Conservation (phyloP, 768 basidiomycete genomes). For the Termitomyces eurrhizus region DNA sequence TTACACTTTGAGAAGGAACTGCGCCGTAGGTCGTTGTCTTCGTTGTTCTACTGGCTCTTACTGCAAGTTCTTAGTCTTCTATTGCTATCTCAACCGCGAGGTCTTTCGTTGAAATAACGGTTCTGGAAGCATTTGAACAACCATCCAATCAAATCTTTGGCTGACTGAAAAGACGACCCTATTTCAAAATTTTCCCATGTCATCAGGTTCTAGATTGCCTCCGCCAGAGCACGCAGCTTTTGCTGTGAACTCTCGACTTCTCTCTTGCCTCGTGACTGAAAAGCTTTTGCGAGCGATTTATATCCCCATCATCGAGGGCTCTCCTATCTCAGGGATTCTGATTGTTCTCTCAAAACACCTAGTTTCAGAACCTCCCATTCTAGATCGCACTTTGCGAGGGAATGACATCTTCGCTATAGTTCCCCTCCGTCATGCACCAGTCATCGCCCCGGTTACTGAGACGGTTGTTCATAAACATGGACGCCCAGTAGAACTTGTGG, state of each 20-base stretch:
- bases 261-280: slow-evolving; percentile 49
- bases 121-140: neutral
- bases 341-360: slow-evolving; percentile 35
- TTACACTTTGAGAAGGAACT: neutral
- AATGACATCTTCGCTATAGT: slow-evolving; percentile 45
- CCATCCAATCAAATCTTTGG: neutral
- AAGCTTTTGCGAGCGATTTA: slow-evolving; percentile 41
- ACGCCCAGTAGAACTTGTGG: slow-evolving; percentile 41
- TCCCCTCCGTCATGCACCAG: slow-evolving; percentile 42
- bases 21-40: neutral
- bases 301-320: slow-evolving; percentile 24
- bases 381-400: slow-evolving; percentile 29
- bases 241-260: slow-evolving; percentile 43
- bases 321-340: slow-evolving; percentile 29
- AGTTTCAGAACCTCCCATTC: slow-evolving; percentile 27
- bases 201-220: slow-evolving; percentile 31
- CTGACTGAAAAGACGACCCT: neutral
- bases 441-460: slow-evolving; percentile 24
- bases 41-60: neutral
- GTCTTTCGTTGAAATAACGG: neutral
- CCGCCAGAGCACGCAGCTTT: slow-evolving; percentile 37
- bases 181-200: slow-evolving; percentile 22
- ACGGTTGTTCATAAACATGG: slow-evolving; percentile 29
- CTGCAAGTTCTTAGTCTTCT: neutral
- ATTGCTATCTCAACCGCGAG: neutral